Percentiles rank a stretch among this genome's conserved stretches.
Evolutionary conservation across 495 filamentous ascomycete species (phyloP).

Genomic region (Saxispiralis lemnorum): DNA sequence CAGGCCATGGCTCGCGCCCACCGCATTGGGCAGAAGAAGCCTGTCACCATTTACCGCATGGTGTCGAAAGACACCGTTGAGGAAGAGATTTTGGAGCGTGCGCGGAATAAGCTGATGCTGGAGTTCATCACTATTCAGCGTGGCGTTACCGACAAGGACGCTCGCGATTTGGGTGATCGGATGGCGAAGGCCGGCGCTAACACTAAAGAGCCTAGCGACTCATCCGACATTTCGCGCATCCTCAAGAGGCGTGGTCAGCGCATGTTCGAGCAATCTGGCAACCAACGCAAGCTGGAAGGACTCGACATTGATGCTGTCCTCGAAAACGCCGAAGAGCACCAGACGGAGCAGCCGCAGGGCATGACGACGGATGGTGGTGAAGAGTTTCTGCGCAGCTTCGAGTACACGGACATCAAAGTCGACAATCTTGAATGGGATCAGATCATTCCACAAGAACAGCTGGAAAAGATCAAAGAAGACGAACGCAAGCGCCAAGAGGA

Average conservation of each 20-base stretch:
- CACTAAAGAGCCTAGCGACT: constrained; percentile 57
- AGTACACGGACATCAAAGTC: constrained; percentile 85
- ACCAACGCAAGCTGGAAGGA: constrained; percentile 89
- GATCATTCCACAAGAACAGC: constrained; percentile 86
- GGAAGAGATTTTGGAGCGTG: constrained; percentile 88
- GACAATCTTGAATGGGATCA: constrained; percentile 81
- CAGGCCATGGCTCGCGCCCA: constrained; percentile 98
- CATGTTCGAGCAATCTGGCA: constrained; percentile 92
- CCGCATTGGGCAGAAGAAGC: constrained; percentile 87
- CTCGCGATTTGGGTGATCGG: constrained; percentile 53
- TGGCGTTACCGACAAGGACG: constrained; percentile 79
- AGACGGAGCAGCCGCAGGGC: constrained; percentile 76
- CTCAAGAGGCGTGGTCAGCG: constrained; percentile 84
- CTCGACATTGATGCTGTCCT: constrained; percentile 97
- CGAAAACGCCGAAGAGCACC: constrained; percentile 85
- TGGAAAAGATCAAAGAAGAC: constrained; percentile 73
- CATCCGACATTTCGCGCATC: constrained; percentile 82
- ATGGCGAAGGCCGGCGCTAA: constrained; percentile 33
- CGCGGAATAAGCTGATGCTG: constrained; percentile 94
- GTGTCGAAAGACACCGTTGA: constrained; percentile 97
- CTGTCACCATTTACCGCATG: constrained; percentile 85
- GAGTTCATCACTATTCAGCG: constrained; percentile 95
- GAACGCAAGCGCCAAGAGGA: constrained; percentile 72
- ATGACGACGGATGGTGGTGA: constrained; percentile 82
- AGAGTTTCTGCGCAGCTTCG: constrained; percentile 78